Evolutionary conservation across 2,329 filamentous ascomycete species (phyloP).

Genomic region (Diaporthe aspalathi): DNA sequence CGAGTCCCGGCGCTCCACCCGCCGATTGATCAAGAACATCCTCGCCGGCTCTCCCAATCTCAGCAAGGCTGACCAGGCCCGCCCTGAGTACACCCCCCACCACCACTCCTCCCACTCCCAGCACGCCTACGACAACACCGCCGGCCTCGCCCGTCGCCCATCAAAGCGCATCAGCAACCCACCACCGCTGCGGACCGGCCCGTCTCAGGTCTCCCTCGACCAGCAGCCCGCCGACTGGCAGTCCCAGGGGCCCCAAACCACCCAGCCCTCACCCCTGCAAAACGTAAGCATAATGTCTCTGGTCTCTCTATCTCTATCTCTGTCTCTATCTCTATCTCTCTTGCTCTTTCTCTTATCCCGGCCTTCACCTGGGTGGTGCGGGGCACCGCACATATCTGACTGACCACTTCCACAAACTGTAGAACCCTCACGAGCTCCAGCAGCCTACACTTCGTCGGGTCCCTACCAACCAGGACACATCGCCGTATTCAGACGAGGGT

Average conservation of each 20-base stretch:
- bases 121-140: constrained; percentile 60
- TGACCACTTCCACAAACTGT: constrained; percentile 40
- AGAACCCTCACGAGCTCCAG: constrained; percentile 54
- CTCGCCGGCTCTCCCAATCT: constrained; percentile 55
- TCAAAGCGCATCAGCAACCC: constrained; percentile 69
- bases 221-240: constrained; percentile 50
- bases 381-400: not conserved
- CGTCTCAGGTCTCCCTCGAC: constrained; percentile 53
- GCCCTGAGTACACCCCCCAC: constrained; percentile 43
- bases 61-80: constrained; percentile 43
- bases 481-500: constrained; percentile 54
- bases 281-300: constrained; percentile 50
- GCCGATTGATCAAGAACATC: constrained; percentile 66
- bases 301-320: too few relatives aligned
- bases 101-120: constrained; percentile 45
- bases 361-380: constrained; percentile 43
- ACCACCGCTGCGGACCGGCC: constrained; percentile 55
- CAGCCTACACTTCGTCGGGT: constrained; percentile 61
- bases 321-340: too few relatives aligned
- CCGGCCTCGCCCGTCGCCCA: constrained; percentile 62
- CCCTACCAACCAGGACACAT: constrained; percentile 53
- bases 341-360: constrained; percentile 35
- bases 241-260: constrained; percentile 44
- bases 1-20: constrained; percentile 61
- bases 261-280: constrained; percentile 57